A percentile compares a stretch with the other conserved stretches of the same genome.
Evolutionary conservation across 257 asterid species (phyloP).

Genomic region (Salvia hispanica): DNA sequence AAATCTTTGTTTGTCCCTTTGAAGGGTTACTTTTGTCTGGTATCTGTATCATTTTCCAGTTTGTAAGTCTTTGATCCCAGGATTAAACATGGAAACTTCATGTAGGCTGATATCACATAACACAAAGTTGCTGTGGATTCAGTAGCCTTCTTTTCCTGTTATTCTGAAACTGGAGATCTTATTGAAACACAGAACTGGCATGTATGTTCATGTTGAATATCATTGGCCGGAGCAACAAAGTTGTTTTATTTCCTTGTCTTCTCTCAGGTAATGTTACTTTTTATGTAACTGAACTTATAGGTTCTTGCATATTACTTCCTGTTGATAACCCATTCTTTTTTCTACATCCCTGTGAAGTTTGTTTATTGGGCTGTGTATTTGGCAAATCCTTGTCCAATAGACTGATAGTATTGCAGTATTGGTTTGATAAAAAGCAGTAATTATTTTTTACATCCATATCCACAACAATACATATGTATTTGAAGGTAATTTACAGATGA

Average conservation of each 20-base stretch:
- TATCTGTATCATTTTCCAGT: neutral
- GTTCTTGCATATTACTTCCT: constrained; percentile 7
- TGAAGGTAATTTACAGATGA: constrained; percentile 33
- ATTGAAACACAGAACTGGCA: neutral
- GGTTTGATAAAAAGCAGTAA: constrained; percentile 2
- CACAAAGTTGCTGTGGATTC: constrained; percentile 3
- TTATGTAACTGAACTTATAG: neutral
- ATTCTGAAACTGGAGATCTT: neutral
- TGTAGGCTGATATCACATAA: constrained; percentile 7
- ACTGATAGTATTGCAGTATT: neutral
- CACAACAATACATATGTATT: constrained; percentile 25
- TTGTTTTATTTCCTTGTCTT: neutral
- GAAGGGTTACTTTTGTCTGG: constrained; percentile 22
- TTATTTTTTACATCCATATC: constrained; percentile 12
- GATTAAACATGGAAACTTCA: constrained; percentile 17
- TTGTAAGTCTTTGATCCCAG: constrained; percentile 19
- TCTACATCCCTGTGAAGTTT: neutral
- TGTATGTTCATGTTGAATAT: neutral
- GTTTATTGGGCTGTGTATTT: neutral
- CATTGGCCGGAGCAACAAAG: constrained; percentile 2
- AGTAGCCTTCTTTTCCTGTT: neutral
- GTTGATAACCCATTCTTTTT: neutral
- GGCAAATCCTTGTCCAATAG: neutral
- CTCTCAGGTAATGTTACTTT: constrained; percentile 11
- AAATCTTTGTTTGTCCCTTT: neutral